Conservation (phyloP, 2,329 filamentous ascomycete genomes). For the Calonectria pteridis region DNA sequence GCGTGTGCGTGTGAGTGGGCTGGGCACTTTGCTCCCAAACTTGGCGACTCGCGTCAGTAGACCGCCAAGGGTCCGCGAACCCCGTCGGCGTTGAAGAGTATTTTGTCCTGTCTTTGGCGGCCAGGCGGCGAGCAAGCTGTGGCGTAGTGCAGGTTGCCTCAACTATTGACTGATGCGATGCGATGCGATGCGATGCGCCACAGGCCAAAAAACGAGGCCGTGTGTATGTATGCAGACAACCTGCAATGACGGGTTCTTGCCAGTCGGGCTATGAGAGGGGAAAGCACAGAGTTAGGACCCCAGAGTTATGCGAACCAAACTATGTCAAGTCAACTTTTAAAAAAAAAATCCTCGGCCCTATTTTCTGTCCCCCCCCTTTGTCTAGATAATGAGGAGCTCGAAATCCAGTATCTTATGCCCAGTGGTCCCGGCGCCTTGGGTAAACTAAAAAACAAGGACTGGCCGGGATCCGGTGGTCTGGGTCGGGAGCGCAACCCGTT, state of each 20-base stretch:
- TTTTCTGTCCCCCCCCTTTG: background rate
- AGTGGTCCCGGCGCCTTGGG: conserved; percentile 39
- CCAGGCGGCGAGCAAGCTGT: background rate
- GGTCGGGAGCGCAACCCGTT: conserved; percentile 38
- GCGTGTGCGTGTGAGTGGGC: conserved; percentile 2
- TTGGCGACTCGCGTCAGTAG: conserved; percentile 24
- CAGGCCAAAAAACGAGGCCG: background rate
- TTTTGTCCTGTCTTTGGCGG: background rate
- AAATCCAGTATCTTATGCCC: conserved; percentile 1
- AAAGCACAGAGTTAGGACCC: background rate
- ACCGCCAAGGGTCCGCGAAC: conserved; percentile 10
- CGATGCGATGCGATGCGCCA: background rate
- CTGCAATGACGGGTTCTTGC: background rate
- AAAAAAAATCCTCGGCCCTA: background rate
- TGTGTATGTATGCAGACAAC: background rate
- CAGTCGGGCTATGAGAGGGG: background rate
- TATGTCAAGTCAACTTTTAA: background rate
- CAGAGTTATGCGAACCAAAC: conserved; percentile 1
- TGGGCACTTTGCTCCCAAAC: background rate
- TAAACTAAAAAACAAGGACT: conserved; percentile 37
- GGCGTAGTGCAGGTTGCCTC: background rate
- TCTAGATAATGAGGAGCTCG: background rate
- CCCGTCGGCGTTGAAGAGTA: background rate
- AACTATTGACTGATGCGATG: background rate
- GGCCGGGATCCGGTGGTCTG: conserved; percentile 43